phyloP scores from a whole-genome alignment of 257 asterid species.

The Solanum gandarillasii region DNA sequence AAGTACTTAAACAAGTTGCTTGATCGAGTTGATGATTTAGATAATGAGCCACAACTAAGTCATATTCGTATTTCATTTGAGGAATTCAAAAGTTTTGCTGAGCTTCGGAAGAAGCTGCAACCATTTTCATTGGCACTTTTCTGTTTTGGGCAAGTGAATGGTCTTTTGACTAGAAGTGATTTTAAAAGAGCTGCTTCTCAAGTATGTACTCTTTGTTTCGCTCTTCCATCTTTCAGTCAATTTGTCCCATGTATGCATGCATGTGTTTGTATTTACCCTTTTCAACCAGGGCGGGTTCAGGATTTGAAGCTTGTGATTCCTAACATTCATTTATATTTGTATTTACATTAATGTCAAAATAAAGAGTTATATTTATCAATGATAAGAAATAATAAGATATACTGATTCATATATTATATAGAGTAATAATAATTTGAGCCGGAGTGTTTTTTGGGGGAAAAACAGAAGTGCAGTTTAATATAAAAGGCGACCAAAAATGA shows the following conservation, averaged over 20 bases:
- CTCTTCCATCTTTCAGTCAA: not conserved
- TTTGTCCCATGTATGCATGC: not conserved
- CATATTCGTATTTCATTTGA: conserved; percentile 45
- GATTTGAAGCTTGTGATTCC: not conserved
- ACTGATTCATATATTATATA: not conserved
- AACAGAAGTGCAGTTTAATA: not conserved
- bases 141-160: conserved; percentile 68
- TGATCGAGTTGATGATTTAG: conserved; percentile 54
- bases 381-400: not conserved
- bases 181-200: conserved; percentile 81
- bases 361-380: not conserved
- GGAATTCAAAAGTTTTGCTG: conserved; percentile 66
- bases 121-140: conserved; percentile 75
- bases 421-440: not conserved
- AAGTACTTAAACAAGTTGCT: conserved; percentile 59
- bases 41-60: conserved; percentile 35
- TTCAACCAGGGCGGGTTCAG: not conserved
- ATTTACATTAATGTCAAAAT: not conserved
- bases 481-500: not conserved
- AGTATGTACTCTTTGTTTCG: conserved; percentile 22
- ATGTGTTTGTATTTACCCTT: not conserved
- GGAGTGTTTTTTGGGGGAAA: not conserved
- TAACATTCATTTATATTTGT: not conserved
- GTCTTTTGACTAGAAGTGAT: conserved; percentile 56
- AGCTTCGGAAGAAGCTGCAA: conserved; percentile 56